phyloP scores from a whole-genome alignment of 2,329 filamentous ascomycete genomes.

The Kalmusia sp. region DNA sequence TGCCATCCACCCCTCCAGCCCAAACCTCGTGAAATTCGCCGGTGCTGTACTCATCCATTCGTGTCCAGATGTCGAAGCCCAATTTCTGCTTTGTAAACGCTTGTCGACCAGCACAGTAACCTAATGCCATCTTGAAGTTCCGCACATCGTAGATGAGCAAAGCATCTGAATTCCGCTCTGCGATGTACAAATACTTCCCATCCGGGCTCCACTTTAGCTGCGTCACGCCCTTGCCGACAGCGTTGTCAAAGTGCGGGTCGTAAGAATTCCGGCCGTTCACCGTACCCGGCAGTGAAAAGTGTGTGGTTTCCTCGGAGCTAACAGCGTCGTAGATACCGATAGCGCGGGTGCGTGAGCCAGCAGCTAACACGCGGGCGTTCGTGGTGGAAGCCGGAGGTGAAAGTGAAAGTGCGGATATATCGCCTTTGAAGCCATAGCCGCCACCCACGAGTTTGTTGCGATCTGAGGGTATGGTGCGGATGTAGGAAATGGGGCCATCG shows the following conservation, averaged over 20 bases:
- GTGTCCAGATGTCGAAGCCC: conserved; percentile 59
- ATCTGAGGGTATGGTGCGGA: conserved; percentile 55
- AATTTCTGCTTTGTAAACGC: conserved; percentile 63
- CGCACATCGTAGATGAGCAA: conserved; percentile 67
- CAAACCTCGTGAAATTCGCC: conserved; percentile 59
- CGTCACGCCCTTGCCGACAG: conserved; percentile 60
- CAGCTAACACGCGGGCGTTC: conserved; percentile 58
- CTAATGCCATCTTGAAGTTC: conserved; percentile 58
- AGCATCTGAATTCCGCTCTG: conserved; percentile 63
- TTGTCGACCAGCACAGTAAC: conserved; percentile 53
- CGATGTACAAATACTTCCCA: conserved; percentile 65
- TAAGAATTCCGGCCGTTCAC: conserved; percentile 14
- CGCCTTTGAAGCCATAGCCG: conserved; percentile 61
- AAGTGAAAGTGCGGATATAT: conserved; percentile 60
- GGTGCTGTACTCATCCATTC: conserved; percentile 27
- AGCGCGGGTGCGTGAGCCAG: conserved; percentile 63
- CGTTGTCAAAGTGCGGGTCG: conserved; percentile 5
- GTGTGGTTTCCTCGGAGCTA: conserved; percentile 57
- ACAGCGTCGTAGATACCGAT: conserved; percentile 64
- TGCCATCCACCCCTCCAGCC: conserved; percentile 65
- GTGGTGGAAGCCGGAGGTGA: conserved; percentile 32
- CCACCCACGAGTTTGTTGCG: conserved; percentile 53
- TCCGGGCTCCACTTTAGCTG: conserved; percentile 65
- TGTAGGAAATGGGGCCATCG: conserved; percentile 51
- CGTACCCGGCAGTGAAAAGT: conserved; percentile 54